Conservation (phyloP, 768 basidiomycete genomes). For the Brasilioporus rufonigricans region DNA sequence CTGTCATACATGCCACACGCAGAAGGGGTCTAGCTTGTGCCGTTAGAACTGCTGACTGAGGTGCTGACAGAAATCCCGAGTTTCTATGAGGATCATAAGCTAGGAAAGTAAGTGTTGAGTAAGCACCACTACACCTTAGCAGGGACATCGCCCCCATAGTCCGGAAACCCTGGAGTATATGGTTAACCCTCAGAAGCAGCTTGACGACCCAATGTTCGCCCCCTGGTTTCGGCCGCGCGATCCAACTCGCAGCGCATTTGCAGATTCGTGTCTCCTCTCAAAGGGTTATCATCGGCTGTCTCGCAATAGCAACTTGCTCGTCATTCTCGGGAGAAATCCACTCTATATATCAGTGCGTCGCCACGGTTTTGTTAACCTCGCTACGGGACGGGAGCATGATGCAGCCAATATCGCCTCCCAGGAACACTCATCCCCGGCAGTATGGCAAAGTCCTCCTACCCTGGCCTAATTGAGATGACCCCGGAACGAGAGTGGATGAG, state of each 20-base stretch:
- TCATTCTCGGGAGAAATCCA: slow-evolving; percentile 56
- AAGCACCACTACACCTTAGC: too few species aligned
- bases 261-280: slow-evolving; percentile 61
- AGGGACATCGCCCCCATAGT: too few species aligned
- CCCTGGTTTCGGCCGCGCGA: slow-evolving; percentile 42
- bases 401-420: slow-evolving; percentile 75
- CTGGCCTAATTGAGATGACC: slow-evolving; percentile 71
- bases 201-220: slow-evolving; percentile 45
- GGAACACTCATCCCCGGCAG: slow-evolving; percentile 74
- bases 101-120: too few species aligned
- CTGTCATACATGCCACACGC: too few species aligned
- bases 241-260: slow-evolving; percentile 47
- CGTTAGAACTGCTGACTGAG: too few species aligned
- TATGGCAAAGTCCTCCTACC: slow-evolving; percentile 69
- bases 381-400: slow-evolving; percentile 70
- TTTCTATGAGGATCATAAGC: too few species aligned
- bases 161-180: slow-evolving; percentile 52
- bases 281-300: slow-evolving; percentile 54
- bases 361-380: slow-evolving; percentile 79
- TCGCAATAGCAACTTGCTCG: slow-evolving; percentile 26
- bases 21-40: too few species aligned
- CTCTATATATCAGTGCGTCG: slow-evolving; percentile 64
- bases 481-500: slow-evolving; percentile 72
- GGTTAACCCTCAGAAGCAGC: slow-evolving; percentile 40
- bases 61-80: too few species aligned